Conservation (phyloP, 1,284 basidiomycete genomes). For the Apiotrichum brassicae region DNA sequence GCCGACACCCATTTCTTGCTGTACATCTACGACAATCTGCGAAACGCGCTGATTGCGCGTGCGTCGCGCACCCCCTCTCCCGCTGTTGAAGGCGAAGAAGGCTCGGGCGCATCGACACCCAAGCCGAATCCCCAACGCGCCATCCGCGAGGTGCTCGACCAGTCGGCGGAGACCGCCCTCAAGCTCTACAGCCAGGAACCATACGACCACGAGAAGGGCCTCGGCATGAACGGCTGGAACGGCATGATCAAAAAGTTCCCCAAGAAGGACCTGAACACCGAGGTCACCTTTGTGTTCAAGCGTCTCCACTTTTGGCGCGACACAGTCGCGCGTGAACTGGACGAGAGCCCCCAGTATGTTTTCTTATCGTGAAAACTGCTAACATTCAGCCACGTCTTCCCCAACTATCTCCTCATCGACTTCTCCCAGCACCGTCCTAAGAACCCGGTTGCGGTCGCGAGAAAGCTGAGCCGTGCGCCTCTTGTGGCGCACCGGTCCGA, state of each 20-base stretch:
- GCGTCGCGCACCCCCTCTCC: slow-evolving; percentile 36
- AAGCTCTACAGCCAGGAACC: slow-evolving; percentile 60
- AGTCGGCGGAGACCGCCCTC: slow-evolving; percentile 67
- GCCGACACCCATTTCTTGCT: slow-evolving; percentile 94
- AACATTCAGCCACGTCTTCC: slow-evolving; percentile 51
- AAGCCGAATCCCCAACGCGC: slow-evolving; percentile 31
- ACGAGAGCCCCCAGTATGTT: slow-evolving; percentile 73
- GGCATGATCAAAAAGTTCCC: slow-evolving; percentile 72
- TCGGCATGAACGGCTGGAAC: slow-evolving; percentile 67
- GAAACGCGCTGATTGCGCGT: slow-evolving; percentile 67
- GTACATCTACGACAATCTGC: slow-evolving; percentile 87
- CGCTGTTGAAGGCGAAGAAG: slow-evolving; percentile 4
- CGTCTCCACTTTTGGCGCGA: slow-evolving; percentile 83
- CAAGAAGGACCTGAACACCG: slow-evolving; percentile 52
- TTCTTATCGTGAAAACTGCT: neutral
- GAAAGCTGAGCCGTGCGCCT: neutral
- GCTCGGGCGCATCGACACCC: slow-evolving; percentile 8
- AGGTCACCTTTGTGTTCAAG: slow-evolving; percentile 61
- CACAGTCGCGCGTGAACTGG: slow-evolving; percentile 67
- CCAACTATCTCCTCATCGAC: slow-evolving; percentile 64
- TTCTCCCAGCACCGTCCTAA: slow-evolving; percentile 58
- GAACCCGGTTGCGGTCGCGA: slow-evolving; percentile 55
- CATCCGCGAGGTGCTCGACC: slow-evolving; percentile 54
- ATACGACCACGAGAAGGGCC: slow-evolving; percentile 63
- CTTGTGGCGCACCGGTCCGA: slow-evolving; percentile 17